A percentile compares a stretch with the other conserved stretches of the same genome.
These are phyloP conservation scores for Phytophthora fragariae DNA, from an alignment of 352 stramenopile genomes.

Conservation along the genomic window DNA sequence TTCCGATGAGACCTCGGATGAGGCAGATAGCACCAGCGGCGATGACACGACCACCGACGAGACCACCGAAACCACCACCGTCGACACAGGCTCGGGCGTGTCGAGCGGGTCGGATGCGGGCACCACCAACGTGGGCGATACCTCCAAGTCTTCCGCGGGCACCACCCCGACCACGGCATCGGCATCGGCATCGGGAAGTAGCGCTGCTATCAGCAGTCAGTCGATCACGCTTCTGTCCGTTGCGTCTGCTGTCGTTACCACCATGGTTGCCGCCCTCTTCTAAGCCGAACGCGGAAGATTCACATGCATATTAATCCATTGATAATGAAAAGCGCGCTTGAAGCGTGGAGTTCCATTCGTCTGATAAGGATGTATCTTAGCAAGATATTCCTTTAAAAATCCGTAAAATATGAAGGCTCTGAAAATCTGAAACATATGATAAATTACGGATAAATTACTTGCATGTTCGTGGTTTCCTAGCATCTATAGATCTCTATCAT, in stretches of 20 bases:
- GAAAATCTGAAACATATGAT: no score
- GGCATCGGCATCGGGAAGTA: not conserved
- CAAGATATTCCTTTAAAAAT: no score
- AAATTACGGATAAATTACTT: no score
- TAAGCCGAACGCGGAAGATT: not conserved
- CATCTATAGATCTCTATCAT: no score
- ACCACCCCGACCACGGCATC: not conserved
- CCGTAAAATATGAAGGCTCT: no score
- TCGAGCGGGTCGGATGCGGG: not conserved
- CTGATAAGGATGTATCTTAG: no score
- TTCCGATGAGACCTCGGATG: not conserved
- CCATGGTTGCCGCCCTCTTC: constrained; percentile 1
- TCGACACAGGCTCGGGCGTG: not conserved
- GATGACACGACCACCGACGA: not conserved
- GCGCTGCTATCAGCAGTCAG: constrained; percentile 1
- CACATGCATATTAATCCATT: not conserved
- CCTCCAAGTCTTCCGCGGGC: not conserved
- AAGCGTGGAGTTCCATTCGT: no score
- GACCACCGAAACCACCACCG: not conserved
- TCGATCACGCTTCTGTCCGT: constrained; percentile 5
- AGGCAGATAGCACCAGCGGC: not conserved
- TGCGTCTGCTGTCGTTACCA: constrained; percentile 4
- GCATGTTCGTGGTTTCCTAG: no score
- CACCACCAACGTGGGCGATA: constrained; percentile 1
- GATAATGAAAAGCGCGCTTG: not conserved